phyloP scores from a whole-genome alignment of 169 alveolate genomes.

The Cryptosporidium sp. region DNA sequence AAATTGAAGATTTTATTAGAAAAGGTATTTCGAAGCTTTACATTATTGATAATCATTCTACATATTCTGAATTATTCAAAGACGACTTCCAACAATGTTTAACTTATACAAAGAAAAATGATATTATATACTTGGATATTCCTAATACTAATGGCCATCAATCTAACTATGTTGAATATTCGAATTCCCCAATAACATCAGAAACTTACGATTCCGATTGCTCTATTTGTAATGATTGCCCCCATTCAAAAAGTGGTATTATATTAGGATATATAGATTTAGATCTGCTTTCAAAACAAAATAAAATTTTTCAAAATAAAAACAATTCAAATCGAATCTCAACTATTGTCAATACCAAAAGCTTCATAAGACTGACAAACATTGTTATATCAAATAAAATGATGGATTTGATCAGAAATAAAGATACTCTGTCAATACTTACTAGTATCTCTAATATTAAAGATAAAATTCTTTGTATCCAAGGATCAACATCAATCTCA shows the following conservation, averaged over 20 bases:
- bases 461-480: constrained; percentile 41
- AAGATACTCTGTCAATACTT: constrained; percentile 28
- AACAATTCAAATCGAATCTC: neutral
- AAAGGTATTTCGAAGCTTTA: constrained; percentile 28
- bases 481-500: constrained; percentile 17
- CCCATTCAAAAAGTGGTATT: constrained; percentile 3
- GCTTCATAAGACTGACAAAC: constrained; percentile 41
- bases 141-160: neutral
- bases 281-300: neutral
- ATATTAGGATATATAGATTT: constrained; percentile 62
- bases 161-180: neutral
- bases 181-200: constrained; percentile 33
- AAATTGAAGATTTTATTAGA: constrained; percentile 2
- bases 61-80: neutral
- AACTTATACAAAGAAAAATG: neutral
- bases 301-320: neutral
- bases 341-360: constrained; percentile 33
- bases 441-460: neutral
- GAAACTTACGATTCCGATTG: constrained; percentile 45
- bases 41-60: constrained; percentile 4
- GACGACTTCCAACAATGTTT: neutral
- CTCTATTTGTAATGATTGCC: neutral
- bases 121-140: constrained; percentile 30
- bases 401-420: constrained; percentile 2
- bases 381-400: constrained; percentile 23